Percentiles rank a stretch among this genome's conserved stretches.
Evolutionary conservation across 768 basidiomycete species (phyloP).

Genomic region (Lentinula detonsa): DNA sequence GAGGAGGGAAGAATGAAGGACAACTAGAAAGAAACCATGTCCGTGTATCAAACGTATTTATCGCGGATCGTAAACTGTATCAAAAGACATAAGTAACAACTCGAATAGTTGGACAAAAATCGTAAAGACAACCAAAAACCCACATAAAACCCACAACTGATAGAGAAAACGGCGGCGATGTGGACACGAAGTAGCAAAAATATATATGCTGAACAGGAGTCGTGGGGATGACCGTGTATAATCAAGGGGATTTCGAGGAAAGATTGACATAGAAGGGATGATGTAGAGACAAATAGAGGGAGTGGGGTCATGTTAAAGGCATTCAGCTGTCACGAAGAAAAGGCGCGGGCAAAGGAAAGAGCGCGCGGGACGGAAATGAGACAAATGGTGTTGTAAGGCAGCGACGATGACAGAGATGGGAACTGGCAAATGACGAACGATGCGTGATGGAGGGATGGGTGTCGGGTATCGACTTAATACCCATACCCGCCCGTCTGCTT

Average conservation of each 20-base stretch:
- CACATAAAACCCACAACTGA: background rate
- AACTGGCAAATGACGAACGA: background rate
- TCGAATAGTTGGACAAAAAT: background rate
- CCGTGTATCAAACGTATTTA: background rate
- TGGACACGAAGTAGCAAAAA: background rate
- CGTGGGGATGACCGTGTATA: too few species aligned
- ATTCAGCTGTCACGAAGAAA: too few species aligned
- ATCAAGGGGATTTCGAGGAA: too few species aligned
- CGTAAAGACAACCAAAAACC: background rate
- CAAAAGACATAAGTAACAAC: too few species aligned
- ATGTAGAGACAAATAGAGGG: too few species aligned
- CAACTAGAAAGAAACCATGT: background rate
- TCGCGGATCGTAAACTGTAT: too few species aligned
- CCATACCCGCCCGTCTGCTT: constrained; percentile 1
- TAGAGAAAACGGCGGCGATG: background rate
- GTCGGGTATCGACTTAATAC: background rate
- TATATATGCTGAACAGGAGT: background rate
- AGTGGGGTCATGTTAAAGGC: too few species aligned
- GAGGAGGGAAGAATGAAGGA: background rate
- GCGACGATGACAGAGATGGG: too few species aligned
- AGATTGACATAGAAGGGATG: too few species aligned
- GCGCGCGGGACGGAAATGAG: too few species aligned
- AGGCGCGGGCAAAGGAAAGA: too few species aligned
- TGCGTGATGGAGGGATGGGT: background rate
- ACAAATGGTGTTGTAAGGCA: background rate